Evolutionary conservation across 2,329 filamentous ascomycete species (phyloP), one percentile per base, ranked within the genome.

Genomic region (Neopestalotiopsis sp.): DNA sequence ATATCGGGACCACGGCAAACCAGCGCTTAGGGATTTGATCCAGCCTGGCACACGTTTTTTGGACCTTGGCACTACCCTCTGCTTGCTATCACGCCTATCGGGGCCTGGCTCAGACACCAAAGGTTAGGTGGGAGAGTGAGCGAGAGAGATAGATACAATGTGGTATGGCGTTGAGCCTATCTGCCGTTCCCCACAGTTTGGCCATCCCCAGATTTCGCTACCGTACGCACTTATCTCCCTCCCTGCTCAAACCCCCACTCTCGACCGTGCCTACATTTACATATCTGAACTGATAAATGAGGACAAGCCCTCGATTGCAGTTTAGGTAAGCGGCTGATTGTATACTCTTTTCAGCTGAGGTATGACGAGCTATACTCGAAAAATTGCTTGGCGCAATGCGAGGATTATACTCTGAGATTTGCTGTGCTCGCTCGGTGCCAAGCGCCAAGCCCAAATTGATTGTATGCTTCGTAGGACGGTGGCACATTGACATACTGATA

Each of bases 1-100:
- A 52, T 52, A 52, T 38, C 45, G 45, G 45, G 6, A 28, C n/a
- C n/a, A 10, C 20, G 45, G n/a, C 45, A 52, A 52, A 24, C 17
- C 20, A 28, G 24, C 24, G 24, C 24, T 28, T 20, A 24, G n/a
- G 20, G 45, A 52, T 28, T 28, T 24, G 45, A 52, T 52, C 24
- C 14, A 52, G 45, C 45, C 45, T 52, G 24, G 45, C 24, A 62
- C n/a, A 40, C 17, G 14, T 34, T 28, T 17, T 17, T 28, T 28
- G 24, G 24, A 6, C 30, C 12, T 38, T 30, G n/a, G 24, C 57
- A 59, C 57, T 59, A 28, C 24, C 40, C 34, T 40, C n/a, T 4
- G 59, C 59, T 62, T 4, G 59, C 59, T 62, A 62, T 62, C 59
- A 62, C 59, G 32, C 59, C 59, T 62, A 62, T 40, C 34, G 20